Evolutionary conservation across 2,329 filamentous ascomycete species (phyloP).

Genomic region (Davidsoniella australis): DNA sequence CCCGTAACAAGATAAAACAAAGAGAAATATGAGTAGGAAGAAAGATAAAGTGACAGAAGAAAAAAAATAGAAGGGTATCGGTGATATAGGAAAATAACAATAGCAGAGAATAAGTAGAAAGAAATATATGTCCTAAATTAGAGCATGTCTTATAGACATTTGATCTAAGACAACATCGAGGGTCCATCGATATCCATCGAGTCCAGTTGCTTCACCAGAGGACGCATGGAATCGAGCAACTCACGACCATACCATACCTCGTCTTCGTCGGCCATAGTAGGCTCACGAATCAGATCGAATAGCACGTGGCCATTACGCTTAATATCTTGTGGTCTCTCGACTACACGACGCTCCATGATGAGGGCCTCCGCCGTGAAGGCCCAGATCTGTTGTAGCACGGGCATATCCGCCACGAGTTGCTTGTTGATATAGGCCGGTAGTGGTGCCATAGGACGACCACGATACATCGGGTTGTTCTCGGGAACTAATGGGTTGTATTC

Average conservation of each 20-base stretch:
- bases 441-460: conserved; percentile 45
- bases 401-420: conserved; percentile 36
- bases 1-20: too few species aligned
- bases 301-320: conserved; percentile 46
- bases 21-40: too few species aligned
- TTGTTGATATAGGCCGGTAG: conserved; percentile 33
- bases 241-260: conserved; percentile 44
- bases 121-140: too few species aligned
- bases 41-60: too few species aligned
- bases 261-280: conserved; percentile 40
- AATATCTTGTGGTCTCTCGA: conserved; percentile 40
- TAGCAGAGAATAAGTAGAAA: too few species aligned
- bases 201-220: conserved; percentile 32
- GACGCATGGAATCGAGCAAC: conserved; percentile 36
- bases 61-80: too few species aligned
- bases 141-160: too few species aligned
- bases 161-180: neutral
- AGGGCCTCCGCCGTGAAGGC: conserved; percentile 43
- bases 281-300: conserved; percentile 46
- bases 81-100: too few species aligned
- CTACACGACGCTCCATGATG: conserved; percentile 41
- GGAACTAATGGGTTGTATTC: conserved; percentile 5
- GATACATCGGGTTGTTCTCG: conserved; percentile 2
- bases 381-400: conserved; percentile 43
- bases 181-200: conserved; percentile 22